Percentiles rank a stretch among this genome's conserved stretches.
These are phyloP conservation scores for Passalora sequoiae DNA, from an alignment of 2,329 filamentous ascomycete species.

Conservation along the genomic window DNA sequence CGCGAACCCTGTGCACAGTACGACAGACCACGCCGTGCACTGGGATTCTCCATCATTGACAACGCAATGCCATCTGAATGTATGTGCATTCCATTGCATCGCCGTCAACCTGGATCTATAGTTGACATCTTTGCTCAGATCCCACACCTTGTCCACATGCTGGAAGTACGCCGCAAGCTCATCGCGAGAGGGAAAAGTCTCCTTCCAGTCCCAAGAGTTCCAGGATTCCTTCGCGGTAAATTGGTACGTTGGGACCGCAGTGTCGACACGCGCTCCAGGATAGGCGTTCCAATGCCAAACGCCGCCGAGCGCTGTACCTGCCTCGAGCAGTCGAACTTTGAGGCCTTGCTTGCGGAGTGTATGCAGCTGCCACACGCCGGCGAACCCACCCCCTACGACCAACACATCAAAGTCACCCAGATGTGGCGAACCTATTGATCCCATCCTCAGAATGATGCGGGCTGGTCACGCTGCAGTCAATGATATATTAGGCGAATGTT, in stretches of 20 bases:
- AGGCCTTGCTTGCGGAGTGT: slow-evolving; percentile 29
- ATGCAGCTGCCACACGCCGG: slow-evolving; percentile 22
- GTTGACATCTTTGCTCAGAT: slow-evolving; percentile 52
- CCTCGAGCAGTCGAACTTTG: slow-evolving; percentile 31
- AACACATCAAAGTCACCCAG: neutral
- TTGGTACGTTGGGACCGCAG: slow-evolving; percentile 39
- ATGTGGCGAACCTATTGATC: too few relatives aligned
- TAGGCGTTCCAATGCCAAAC: slow-evolving; percentile 27
- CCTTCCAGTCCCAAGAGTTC: slow-evolving; percentile 50
- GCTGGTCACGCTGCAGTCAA: too few relatives aligned
- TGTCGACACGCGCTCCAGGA: slow-evolving; percentile 11
- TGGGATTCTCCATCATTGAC: neutral
- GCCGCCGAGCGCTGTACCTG: slow-evolving; percentile 31
- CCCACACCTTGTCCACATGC: slow-evolving; percentile 52
- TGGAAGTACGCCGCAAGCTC: slow-evolving; percentile 55
- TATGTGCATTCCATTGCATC: neutral
- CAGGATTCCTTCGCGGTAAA: slow-evolving; percentile 44
- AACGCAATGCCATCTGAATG: neutral
- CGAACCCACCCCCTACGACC: slow-evolving; percentile 19
- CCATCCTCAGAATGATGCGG: too few relatives aligned
- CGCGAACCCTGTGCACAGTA: slow-evolving; percentile 28
- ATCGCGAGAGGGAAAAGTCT: slow-evolving; percentile 8
- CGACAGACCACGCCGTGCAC: neutral
- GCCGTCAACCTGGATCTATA: slow-evolving; percentile 32
- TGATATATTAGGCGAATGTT: too few relatives aligned